phyloP scores from a whole-genome alignment of 1,284 basidiomycete species.

The Ustilago bromivora region DNA sequence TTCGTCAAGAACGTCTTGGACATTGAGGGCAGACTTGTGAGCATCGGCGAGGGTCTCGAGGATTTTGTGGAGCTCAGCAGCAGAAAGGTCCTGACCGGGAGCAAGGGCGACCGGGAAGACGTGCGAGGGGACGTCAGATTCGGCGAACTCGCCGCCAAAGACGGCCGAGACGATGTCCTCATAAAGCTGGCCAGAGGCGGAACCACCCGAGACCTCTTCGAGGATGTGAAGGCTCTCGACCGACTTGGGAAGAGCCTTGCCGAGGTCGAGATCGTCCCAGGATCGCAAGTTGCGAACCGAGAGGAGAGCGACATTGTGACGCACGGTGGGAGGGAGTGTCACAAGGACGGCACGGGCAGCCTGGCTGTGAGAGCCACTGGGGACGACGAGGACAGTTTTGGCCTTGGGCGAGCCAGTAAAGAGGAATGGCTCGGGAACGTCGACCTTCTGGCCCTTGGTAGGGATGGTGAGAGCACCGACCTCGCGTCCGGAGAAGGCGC shows the following conservation, averaged over 20 bases:
- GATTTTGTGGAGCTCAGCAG: conserved; percentile 55
- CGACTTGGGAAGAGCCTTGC: conserved; percentile 53
- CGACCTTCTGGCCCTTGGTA: conserved; percentile 69
- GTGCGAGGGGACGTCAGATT: conserved; percentile 31
- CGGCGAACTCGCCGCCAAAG: conserved; percentile 50
- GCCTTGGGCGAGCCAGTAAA: conserved; percentile 65
- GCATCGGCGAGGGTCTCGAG: conserved; percentile 45
- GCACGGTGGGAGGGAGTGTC: conserved; percentile 46
- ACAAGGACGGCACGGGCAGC: conserved; percentile 62
- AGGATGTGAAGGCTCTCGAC: conserved; percentile 63
- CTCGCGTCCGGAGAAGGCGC: conserved; percentile 64
- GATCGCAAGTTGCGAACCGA: conserved; percentile 59
- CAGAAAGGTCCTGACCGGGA: conserved; percentile 52
- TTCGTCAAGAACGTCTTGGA: conserved; percentile 46
- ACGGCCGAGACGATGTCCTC: conserved; percentile 57
- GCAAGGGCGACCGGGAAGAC: conserved; percentile 56
- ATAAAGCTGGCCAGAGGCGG: conserved; percentile 57
- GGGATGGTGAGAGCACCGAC: conserved; percentile 59
- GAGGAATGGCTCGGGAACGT: conserved; percentile 74
- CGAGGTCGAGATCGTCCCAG: conserved; percentile 63
- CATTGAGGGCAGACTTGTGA: conserved; percentile 37
- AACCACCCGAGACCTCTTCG: conserved; percentile 59
- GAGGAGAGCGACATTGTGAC: conserved; percentile 60
- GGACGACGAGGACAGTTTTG: conserved; percentile 62
- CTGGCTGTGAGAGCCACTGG: conserved; percentile 63